Evolutionary conservation across 129 eudicot species (phyloP).

Genomic region (Lonicera japonica): DNA sequence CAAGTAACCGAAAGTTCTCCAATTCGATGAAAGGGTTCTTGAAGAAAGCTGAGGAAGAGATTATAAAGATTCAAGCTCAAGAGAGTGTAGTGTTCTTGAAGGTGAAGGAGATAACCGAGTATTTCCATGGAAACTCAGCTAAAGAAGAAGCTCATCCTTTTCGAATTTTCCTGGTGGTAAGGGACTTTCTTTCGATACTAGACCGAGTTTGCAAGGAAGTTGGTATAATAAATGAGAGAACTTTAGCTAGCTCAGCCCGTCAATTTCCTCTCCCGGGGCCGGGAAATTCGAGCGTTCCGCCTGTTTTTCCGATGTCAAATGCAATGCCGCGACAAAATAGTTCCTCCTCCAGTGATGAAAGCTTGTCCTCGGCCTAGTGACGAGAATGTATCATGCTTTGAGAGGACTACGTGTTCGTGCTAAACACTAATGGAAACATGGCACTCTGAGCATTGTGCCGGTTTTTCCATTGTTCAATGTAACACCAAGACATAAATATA

Average conservation of each 20-base stretch:
- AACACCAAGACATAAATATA: no score
- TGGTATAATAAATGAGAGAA: conserved; percentile 70
- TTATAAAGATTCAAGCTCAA: conserved; percentile 33
- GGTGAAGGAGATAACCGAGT: conserved; percentile 65
- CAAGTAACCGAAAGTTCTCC: conserved; percentile 16
- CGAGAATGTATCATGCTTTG: no score
- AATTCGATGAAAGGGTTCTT: conserved; percentile 47
- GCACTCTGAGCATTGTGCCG: no score
- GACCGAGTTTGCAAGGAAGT: conserved; percentile 84
- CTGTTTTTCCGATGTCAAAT: conserved; percentile 35
- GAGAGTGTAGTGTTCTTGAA: conserved; percentile 38
- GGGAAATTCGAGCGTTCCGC: conserved; percentile 29
- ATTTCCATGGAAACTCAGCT: conserved; percentile 55
- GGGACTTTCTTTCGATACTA: conserved; percentile 59
- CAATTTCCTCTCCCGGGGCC: conserved; percentile 18
- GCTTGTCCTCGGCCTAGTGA: conserved; percentile 14
- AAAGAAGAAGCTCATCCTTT: conserved; percentile 65
- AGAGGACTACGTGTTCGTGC: no score
- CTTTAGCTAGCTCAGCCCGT: conserved; percentile 31
- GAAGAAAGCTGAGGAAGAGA: conserved; percentile 39
- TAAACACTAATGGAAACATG: no score
- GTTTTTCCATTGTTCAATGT: no score
- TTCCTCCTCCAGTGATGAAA: conserved; percentile 38
- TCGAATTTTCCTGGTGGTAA: conserved; percentile 68
- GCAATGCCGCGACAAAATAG: conserved; percentile 20